Evolutionary conservation across 306 rosid species (phyloP), one percentile per base, ranked within the genome.

Genomic region (Alnus glutinosa): DNA sequence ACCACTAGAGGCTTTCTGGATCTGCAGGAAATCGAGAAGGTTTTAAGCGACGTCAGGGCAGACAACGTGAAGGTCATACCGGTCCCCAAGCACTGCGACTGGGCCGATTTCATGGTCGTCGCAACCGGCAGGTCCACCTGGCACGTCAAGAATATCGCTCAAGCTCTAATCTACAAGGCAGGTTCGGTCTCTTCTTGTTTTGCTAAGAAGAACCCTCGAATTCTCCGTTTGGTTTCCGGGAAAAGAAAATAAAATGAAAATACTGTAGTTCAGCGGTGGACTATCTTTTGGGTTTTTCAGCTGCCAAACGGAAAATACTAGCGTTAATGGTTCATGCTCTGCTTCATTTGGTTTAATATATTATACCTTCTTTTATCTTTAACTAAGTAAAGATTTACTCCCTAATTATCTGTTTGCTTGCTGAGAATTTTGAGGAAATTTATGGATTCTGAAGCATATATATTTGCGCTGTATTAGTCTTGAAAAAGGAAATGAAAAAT

Each of bases 111-210:
- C 87, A 92, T 91, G 92, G 97, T 92, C 2, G 82, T 95, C 10
- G 97, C 98, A 54, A 92, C 98, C 55, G 97, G 97, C 28, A 91
- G 93, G 84, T 95, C 99, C 23, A 76, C 89, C 16, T 95, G 97
- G 99, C 97, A 95, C 72, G 98, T 95, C 48, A 93, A 81, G 96
- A 95, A 95, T 82, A 95, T 95, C 50, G 98, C 98, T 73, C 95
- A 95, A 85, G 96, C 99, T 84, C 92, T 95, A 75, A 84, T 95
- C 88, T 90, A 89, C 87, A 81, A 90, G 98, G 98, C 82, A 75
- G 63, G 88, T 86, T 46, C 61, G 37, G 74, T 73, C 19, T 15
- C 71, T 76, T 74, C 14, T 54, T 12, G 5, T 73, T 30, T 75
- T 23, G 59, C 19, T 67, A 5, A 5, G 2, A 30, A 32, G 9